Conservation (phyloP, 1,284 basidiomycete species). For the Somion occarium region DNA sequence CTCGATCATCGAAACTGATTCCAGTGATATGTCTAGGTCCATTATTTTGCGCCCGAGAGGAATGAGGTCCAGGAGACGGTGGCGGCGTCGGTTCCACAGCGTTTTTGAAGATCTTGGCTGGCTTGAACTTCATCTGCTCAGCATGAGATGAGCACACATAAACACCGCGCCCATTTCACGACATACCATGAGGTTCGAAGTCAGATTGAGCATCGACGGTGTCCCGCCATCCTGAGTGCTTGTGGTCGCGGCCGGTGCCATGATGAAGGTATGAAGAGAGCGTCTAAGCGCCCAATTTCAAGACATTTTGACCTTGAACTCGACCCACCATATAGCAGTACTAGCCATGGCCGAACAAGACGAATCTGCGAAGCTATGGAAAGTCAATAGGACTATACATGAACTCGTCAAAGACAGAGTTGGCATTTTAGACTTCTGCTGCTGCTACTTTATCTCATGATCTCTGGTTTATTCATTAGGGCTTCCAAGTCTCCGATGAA, state of each 20-base stretch:
- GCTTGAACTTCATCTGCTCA: conserved; percentile 58
- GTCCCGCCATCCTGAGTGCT: conserved; percentile 15
- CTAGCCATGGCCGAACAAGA: conserved; percentile 59
- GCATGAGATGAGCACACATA: neutral
- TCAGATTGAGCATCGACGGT: conserved; percentile 19
- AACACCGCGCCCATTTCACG: neutral
- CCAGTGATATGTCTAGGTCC: conserved; percentile 77
- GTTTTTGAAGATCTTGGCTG: conserved; percentile 84
- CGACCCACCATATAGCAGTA: neutral
- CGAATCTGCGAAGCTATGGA: conserved; percentile 85
- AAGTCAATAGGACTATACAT: conserved; percentile 94
- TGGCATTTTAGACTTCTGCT: conserved; percentile 19
- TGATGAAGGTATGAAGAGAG: conserved; percentile 14
- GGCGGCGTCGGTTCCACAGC: conserved; percentile 62
- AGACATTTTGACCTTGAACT: conserved; percentile 20
- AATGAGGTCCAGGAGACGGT: conserved; percentile 40
- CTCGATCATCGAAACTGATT: conserved; percentile 87
- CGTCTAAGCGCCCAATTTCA: conserved; percentile 13
- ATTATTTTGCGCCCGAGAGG: conserved; percentile 34
- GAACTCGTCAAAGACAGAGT: conserved; percentile 94
- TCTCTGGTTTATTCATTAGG: conserved; percentile 39
- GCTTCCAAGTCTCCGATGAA: conserved; percentile 86
- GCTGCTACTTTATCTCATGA: conserved; percentile 8
- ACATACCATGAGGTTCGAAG: conserved; percentile 28
- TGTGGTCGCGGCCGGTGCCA: conserved; percentile 18